Evolutionary conservation across 129 eudicot species (phyloP).

Genomic region (Lactuca sativa): DNA sequence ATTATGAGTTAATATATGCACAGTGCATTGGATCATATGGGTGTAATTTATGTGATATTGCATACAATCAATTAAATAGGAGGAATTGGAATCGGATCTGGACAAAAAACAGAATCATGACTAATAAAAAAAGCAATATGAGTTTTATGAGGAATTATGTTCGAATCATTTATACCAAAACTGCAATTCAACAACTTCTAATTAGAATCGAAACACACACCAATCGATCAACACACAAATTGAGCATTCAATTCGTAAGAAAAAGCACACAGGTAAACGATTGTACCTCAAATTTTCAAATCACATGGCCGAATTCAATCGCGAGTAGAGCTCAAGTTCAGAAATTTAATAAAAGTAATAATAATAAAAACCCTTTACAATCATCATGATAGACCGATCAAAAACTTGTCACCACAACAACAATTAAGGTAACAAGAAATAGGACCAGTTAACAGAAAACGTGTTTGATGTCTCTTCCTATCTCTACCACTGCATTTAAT

Average conservation of each 20-base stretch:
- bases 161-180: constrained; percentile 20
- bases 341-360: neutral
- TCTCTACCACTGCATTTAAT: constrained; percentile 7
- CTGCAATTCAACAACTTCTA: constrained; percentile 7
- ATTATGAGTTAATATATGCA: constrained; percentile 3
- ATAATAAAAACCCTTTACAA: neutral
- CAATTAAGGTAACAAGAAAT: neutral
- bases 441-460: neutral
- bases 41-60: constrained; percentile 9
- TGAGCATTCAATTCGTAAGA: neutral
- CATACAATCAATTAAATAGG: constrained; percentile 12
- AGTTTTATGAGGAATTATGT: neutral
- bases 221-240: neutral
- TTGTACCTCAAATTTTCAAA: constrained; percentile 16
- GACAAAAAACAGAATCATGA: neutral
- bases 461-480: neutral
- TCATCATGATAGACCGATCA: constrained; percentile 3
- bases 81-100: constrained; percentile 14
- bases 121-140: constrained; percentile 10
- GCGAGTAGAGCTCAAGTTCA: neutral
- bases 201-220: constrained; percentile 1
- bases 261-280: neutral
- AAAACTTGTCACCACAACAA: neutral
- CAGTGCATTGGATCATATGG: constrained; percentile 2
- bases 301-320: constrained; percentile 5